phyloP scores from a whole-genome alignment of 768 basidiomycete genomes.

The Pulveroboletus sp. region DNA sequence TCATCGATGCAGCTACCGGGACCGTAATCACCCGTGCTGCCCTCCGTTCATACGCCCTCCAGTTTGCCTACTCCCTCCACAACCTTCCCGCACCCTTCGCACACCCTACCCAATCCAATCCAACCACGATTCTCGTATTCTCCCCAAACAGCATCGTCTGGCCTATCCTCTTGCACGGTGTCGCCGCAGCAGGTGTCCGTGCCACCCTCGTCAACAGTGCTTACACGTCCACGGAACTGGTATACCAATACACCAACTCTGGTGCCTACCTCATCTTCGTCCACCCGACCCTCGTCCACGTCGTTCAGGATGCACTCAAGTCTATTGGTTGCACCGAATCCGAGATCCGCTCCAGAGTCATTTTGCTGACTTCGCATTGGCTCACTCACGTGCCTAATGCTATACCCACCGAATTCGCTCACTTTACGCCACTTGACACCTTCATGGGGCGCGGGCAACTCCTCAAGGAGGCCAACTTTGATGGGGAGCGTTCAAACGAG shows the following conservation, averaged over 20 bases:
- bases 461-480: conserved; percentile 51
- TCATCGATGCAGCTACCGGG: conserved; percentile 64
- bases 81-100: conserved; percentile 41
- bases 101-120: conserved; percentile 46
- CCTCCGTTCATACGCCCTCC: conserved; percentile 50
- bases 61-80: conserved; percentile 57
- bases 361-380: conserved; percentile 56
- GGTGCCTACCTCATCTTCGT: conserved; percentile 61
- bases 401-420: conserved; percentile 33
- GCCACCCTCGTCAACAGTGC: conserved; percentile 73
- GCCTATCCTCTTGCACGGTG: conserved; percentile 43
- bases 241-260: conserved; percentile 69
- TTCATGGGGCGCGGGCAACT: conserved; percentile 53
- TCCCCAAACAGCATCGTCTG: conserved; percentile 65
- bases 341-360: conserved; percentile 51
- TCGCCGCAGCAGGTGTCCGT: conserved; percentile 63
- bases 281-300: conserved; percentile 56
- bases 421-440: conserved; percentile 42
- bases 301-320: conserved; percentile 57
- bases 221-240: conserved; percentile 67
- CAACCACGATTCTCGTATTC: conserved; percentile 55
- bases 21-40: conserved; percentile 54
- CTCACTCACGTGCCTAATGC: conserved; percentile 27
- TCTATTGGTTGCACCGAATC: conserved; percentile 42
- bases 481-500: conserved; percentile 50